Evolutionary conservation across 768 basidiomycete genomes (phyloP).

Genomic region (Xerocomus brunneocitrinus): DNA sequence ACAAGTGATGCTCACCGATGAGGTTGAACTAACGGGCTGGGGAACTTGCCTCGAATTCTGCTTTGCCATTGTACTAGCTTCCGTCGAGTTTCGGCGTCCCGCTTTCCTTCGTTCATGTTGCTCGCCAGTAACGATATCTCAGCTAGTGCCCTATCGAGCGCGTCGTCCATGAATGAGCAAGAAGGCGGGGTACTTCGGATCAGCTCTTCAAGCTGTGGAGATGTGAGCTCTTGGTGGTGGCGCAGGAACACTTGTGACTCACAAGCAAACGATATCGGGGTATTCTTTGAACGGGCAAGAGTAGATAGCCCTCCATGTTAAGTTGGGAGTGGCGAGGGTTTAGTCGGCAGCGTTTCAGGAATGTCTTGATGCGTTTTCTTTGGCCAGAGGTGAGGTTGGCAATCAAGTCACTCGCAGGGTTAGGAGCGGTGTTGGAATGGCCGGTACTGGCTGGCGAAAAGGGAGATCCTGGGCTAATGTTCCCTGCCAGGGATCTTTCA

Average conservation of each 20-base stretch:
- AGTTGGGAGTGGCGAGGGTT: slow-evolving; percentile 91
- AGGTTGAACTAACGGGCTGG: slow-evolving; percentile 96
- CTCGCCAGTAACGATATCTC: slow-evolving; percentile 88
- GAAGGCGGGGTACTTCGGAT: slow-evolving; percentile 79
- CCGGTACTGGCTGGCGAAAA: slow-evolving; percentile 58
- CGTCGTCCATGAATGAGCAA: slow-evolving; percentile 71
- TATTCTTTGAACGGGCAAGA: slow-evolving; percentile 93
- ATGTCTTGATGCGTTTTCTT: slow-evolving; percentile 81
- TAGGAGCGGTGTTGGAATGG: slow-evolving; percentile 49
- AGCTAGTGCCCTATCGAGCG: slow-evolving; percentile 77
- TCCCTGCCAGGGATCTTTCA: slow-evolving; percentile 42
- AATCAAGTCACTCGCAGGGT: slow-evolving; percentile 37
- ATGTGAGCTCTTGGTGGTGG: neutral
- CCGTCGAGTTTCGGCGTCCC: slow-evolving; percentile 87
- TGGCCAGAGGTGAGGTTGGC: slow-evolving; percentile 71
- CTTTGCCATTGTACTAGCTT: slow-evolving; percentile 90
- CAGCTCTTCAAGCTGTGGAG: slow-evolving; percentile 69
- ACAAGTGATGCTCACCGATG: slow-evolving; percentile 60
- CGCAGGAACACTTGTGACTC: slow-evolving; percentile 29
- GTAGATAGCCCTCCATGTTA: slow-evolving; percentile 88
- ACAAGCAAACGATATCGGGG: slow-evolving; percentile 95
- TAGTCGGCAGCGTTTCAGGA: slow-evolving; percentile 84
- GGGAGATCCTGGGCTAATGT: slow-evolving; percentile 31
- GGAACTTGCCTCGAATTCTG: slow-evolving; percentile 87
- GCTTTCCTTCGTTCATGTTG: slow-evolving; percentile 98